These are phyloP conservation scores for Betula pendula DNA, from an alignment of 306 rosid species.

Conservation along the genomic window DNA sequence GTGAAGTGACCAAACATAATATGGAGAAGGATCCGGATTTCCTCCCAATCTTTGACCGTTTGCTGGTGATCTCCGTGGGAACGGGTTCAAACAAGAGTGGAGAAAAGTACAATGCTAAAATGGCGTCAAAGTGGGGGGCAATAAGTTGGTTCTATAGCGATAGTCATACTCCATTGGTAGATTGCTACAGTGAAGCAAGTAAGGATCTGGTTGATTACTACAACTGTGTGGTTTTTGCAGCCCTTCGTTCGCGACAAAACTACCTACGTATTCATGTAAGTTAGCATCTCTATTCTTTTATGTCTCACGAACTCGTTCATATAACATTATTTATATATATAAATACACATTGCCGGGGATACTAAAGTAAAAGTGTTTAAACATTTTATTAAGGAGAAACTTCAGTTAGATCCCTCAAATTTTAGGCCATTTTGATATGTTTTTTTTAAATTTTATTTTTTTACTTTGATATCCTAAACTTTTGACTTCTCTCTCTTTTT, in stretches of 20 bases:
- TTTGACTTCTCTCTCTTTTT: no score
- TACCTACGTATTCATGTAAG: slow-evolving; percentile 50
- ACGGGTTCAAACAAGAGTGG: slow-evolving; percentile 45
- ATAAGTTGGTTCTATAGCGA: slow-evolving; percentile 37
- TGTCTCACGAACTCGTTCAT: background rate
- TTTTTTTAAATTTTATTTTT: no score
- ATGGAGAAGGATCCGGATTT: slow-evolving; percentile 28
- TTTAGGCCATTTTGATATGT: no score
- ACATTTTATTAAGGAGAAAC: no score
- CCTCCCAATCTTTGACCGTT: slow-evolving; percentile 16
- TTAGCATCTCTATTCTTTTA: background rate
- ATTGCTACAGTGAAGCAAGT: slow-evolving; percentile 35
- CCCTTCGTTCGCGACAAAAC: slow-evolving; percentile 36
- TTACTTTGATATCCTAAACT: no score
- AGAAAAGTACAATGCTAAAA: slow-evolving; percentile 33
- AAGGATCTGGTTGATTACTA: slow-evolving; percentile 48
- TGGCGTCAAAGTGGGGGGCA: slow-evolving; percentile 47
- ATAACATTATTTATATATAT: background rate
- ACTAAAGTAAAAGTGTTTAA: no score
- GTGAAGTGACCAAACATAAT: slow-evolving; percentile 41
- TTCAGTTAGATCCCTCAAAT: no score
- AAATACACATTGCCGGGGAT: no score
- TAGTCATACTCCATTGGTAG: slow-evolving; percentile 41
- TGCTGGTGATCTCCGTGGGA: slow-evolving; percentile 48
- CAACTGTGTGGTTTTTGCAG: slow-evolving; percentile 37